phyloP scores from a whole-genome alignment of 2,329 filamentous ascomycete species.

The Diaporthe sp. region DNA sequence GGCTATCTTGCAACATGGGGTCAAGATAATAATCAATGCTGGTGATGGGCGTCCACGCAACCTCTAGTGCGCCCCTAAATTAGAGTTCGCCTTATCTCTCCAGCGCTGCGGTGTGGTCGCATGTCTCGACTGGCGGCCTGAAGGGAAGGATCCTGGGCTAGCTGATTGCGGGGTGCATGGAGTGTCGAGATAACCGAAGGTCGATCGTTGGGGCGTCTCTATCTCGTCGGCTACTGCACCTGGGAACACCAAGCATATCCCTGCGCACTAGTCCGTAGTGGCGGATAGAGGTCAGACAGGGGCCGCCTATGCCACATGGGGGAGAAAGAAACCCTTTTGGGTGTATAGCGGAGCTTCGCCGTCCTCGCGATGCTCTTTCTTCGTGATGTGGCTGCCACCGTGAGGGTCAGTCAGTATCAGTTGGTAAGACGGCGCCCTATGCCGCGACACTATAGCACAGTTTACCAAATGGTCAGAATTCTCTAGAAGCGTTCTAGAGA shows the following conservation, averaged over 20 bases:
- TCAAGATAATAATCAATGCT: not conserved
- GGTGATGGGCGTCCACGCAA: not conserved
- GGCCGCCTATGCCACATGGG: not conserved
- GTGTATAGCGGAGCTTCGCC: not conserved
- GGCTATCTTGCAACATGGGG: not conserved
- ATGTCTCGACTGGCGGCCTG: not conserved
- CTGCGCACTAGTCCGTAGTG: not conserved
- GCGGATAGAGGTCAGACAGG: not conserved
- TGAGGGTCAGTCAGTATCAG: not conserved
- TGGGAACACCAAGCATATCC: not conserved
- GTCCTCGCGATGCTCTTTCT: not conserved
- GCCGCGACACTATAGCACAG: no score
- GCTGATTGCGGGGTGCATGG: constrained; percentile 4
- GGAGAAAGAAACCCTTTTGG: not conserved
- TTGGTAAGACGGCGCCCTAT: not conserved
- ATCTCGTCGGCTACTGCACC: constrained; percentile 18
- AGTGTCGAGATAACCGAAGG: constrained; percentile 17
- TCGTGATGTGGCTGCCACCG: not conserved
- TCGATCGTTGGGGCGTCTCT: not conserved
- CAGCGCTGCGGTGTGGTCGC: not conserved
- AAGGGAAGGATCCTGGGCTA: not conserved
- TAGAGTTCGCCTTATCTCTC: constrained; percentile 17
- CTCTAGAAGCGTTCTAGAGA: no score
- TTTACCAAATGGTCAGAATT: no score
- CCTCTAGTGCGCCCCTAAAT: constrained; percentile 1